Base-by-base conservation (phyloP, 768 basidiomycete species). In the Kwoniella heveanensis region DNA sequence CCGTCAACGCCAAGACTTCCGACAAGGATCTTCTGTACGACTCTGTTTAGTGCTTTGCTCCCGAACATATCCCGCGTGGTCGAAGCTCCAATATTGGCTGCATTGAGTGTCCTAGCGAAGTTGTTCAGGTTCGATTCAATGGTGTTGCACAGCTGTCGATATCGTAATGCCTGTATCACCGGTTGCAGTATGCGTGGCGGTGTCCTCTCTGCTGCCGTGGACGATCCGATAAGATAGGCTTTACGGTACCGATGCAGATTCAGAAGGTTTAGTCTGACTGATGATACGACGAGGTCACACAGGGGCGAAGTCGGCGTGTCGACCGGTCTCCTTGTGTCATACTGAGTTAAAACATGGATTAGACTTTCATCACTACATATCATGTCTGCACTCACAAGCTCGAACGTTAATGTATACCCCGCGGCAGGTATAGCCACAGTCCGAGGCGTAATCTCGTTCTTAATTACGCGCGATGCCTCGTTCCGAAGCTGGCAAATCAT, bases 181-280 rank as follows among this genome's bases (percentile, higher is more conserved):
- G 73, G 73, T 19, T 63, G 32, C 1, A 74, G 57, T 8, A 77
- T 62, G 13, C 54, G 25, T n/a, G 65, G 55, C 5, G 37, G 24
- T 15, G 59, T 17, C 37, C 17, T 44, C 19, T 44, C 39, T 60
- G 36, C 29, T 19, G 48, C 9, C 10, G 22, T 49, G 7, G 48
- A 24, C 15, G 13, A 32, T 12, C 17, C 5, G 58, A n/a, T 26
- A 24, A 27, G 27, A 22, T 39, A 30, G 54, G 52, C 51, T 50
- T 77, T 77, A 2, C 76, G 62, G 12, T 56, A 49, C 0, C 72
- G 73, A 32, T 70, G 65, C 2, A 67, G 44, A n/a, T 72, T 63
- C 12, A 69, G 48, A 9, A 77, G 56, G 22, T 54, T 57, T 4
- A 73, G 55, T 1, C 65, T 62, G 29, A 64, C 62, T 4, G 66